Evolutionary conservation across 768 basidiomycete genomes (phyloP).

Genomic region (Psilocybe subaeruginosa): DNA sequence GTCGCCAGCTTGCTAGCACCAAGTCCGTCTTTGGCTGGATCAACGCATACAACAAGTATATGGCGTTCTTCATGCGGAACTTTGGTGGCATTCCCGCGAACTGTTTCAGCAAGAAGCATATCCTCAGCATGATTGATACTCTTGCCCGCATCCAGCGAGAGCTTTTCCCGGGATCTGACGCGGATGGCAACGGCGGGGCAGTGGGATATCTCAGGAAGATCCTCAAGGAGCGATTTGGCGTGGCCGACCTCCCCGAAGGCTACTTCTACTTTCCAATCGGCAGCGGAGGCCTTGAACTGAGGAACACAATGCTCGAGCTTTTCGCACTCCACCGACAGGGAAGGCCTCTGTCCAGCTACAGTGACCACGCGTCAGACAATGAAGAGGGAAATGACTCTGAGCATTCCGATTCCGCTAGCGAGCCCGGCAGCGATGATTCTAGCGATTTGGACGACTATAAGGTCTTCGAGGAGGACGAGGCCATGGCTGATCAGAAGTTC

Average conservation of each 20-base stretch:
- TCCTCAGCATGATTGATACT: slow-evolving; percentile 33
- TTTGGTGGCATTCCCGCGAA: slow-evolving; percentile 36
- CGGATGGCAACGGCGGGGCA: slow-evolving; percentile 19
- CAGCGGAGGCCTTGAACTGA: slow-evolving; percentile 40
- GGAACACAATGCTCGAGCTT: slow-evolving; percentile 44
- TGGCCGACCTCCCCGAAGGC: slow-evolving; percentile 39
- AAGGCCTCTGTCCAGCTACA: slow-evolving; percentile 1
- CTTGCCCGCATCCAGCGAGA: slow-evolving; percentile 36
- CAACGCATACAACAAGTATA: slow-evolving; percentile 42
- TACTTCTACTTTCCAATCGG: slow-evolving; percentile 44
- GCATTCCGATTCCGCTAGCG: neutral
- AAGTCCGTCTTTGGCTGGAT: slow-evolving; percentile 42
- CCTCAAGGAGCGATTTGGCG: slow-evolving; percentile 34
- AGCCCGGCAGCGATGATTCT: neutral
- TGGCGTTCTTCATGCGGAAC: slow-evolving; percentile 38
- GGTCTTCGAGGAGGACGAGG: slow-evolving; percentile 23
- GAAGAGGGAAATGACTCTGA: neutral
- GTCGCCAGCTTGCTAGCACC: slow-evolving; percentile 36
- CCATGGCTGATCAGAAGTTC: slow-evolving; percentile 25
- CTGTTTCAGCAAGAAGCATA: slow-evolving; percentile 33
- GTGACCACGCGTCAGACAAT: neutral
- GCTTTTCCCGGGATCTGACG: slow-evolving; percentile 23
- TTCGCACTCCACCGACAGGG: slow-evolving; percentile 28
- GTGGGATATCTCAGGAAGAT: slow-evolving; percentile 25
- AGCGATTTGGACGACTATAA: slow-evolving; percentile 11